Percentiles rank a stretch among this genome's conserved stretches.
Conservation (phyloP, 1,139 yeast species). For the Entelexis sorbosivorans region DNA sequence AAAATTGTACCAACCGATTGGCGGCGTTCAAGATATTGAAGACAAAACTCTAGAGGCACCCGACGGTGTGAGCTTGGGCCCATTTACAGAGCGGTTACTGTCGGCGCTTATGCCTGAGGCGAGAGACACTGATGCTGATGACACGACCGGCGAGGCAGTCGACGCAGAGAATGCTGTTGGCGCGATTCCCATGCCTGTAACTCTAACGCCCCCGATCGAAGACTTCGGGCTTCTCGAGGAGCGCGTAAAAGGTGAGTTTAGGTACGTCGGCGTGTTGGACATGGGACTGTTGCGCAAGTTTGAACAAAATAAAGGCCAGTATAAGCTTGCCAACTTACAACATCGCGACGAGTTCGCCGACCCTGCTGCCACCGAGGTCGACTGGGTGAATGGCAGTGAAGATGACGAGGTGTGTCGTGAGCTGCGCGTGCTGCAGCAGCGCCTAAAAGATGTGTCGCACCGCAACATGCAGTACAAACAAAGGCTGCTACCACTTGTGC, state of each 20-base stretch:
- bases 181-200: constrained; percentile 28
- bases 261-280: constrained; percentile 80
- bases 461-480: constrained; percentile 61
- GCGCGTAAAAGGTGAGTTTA: constrained; percentile 71
- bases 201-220: constrained; percentile 39
- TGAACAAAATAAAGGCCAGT: constrained; percentile 30
- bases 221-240: constrained; percentile 82
- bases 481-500: constrained; percentile 58
- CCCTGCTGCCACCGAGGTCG: constrained; percentile 36
- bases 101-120: constrained; percentile 51
- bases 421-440: constrained; percentile 58
- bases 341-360: constrained; percentile 16
- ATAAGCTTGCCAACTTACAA: constrained; percentile 23
- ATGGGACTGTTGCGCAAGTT: constrained; percentile 30
- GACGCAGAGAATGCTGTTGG: constrained; percentile 19
- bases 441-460: constrained; percentile 50
- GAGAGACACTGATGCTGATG: constrained; percentile 14
- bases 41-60: constrained; percentile 49
- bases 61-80: constrained; percentile 62
- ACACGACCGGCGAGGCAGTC: constrained; percentile 8
- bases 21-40: constrained; percentile 45
- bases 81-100: constrained; percentile 71
- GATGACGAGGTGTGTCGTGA: constrained; percentile 93
- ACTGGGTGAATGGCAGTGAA: constrained; percentile 73
- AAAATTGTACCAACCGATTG: constrained; percentile 26